phyloP scores from a whole-genome alignment of 164 flowering plant species.

The Piper longum region DNA sequence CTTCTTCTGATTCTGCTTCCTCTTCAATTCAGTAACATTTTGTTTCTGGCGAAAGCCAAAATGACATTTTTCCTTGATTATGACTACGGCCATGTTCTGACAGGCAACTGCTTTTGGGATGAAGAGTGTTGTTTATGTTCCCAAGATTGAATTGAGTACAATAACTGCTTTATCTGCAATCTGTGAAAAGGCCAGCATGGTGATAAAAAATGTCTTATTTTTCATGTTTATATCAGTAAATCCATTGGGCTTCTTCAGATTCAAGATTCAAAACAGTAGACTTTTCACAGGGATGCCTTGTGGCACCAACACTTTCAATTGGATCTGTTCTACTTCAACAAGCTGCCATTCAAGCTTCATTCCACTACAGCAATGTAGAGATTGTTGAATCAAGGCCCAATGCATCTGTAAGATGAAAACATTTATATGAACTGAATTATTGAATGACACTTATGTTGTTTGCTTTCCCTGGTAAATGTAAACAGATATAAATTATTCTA shows the following conservation, averaged over 20 bases:
- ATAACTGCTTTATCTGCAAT: slow-evolving; percentile 66
- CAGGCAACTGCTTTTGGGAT: slow-evolving; percentile 90
- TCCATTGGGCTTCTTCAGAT: too few relatives aligned
- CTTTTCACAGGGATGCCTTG: slow-evolving; percentile 52
- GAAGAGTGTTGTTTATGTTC: slow-evolving; percentile 81
- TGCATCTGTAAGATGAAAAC: slow-evolving; percentile 36
- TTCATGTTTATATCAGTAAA: neutral
- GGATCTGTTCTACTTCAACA: slow-evolving; percentile 89
- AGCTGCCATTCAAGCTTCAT: slow-evolving; percentile 80
- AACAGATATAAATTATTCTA: neutral
- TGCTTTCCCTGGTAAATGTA: neutral
- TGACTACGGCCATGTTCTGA: neutral
- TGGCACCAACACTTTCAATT: slow-evolving; percentile 77
- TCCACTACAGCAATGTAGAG: slow-evolving; percentile 78
- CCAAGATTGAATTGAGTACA: slow-evolving; percentile 49
- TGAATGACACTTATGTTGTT: too few relatives aligned
- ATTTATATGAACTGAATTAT: neutral
- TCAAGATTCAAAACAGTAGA: neutral
- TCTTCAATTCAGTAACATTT: neutral
- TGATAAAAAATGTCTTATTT: slow-evolving; percentile 25
- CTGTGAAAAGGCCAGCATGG: slow-evolving; percentile 96
- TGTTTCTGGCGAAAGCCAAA: neutral
- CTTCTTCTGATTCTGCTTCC: neutral
- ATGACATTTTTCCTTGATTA: neutral
- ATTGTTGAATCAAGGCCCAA: slow-evolving; percentile 71